These are phyloP conservation scores for Graphilbum sp. DNA, from an alignment of 2,329 filamentous ascomycete species.

Conservation along the genomic window DNA sequence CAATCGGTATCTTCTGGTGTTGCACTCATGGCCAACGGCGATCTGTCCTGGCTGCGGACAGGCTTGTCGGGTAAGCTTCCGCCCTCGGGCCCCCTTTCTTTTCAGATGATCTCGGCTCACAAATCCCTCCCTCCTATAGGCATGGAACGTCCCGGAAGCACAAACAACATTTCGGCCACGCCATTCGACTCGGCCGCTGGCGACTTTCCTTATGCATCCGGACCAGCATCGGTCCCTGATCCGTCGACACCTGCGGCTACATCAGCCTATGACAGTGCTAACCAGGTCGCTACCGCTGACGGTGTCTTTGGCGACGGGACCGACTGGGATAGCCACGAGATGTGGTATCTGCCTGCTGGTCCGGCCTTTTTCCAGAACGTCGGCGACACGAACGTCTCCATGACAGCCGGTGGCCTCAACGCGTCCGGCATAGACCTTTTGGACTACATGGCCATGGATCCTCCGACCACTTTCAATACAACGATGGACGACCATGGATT, in stretches of 20 bases:
- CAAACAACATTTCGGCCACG: constrained; percentile 42
- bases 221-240: constrained; percentile 29
- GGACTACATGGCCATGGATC: constrained; percentile 51
- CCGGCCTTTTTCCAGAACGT: constrained; percentile 50
- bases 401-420: constrained; percentile 52
- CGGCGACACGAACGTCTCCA: constrained; percentile 42
- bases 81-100: no score
- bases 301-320: constrained; percentile 26
- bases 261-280: constrained; percentile 14
- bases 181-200: constrained; percentile 41
- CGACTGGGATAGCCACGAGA: constrained; percentile 43
- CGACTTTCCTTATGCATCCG: constrained; percentile 35
- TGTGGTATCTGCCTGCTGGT: constrained; percentile 52
- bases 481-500: constrained; percentile 2
- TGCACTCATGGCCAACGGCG: background rate
- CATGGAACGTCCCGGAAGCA: constrained; percentile 10
- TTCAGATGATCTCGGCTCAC: no score
- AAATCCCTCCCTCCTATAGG: no score
- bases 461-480: constrained; percentile 6
- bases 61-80: background rate
- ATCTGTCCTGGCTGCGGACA: constrained; percentile 4
- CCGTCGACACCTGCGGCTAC: constrained; percentile 28
- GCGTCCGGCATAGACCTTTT: constrained; percentile 50
- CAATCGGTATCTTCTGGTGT: no score
- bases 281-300: constrained; percentile 8